phyloP scores from a whole-genome alignment of 2,329 filamentous ascomycete genomes.

The Cryphonectria naterciae region DNA sequence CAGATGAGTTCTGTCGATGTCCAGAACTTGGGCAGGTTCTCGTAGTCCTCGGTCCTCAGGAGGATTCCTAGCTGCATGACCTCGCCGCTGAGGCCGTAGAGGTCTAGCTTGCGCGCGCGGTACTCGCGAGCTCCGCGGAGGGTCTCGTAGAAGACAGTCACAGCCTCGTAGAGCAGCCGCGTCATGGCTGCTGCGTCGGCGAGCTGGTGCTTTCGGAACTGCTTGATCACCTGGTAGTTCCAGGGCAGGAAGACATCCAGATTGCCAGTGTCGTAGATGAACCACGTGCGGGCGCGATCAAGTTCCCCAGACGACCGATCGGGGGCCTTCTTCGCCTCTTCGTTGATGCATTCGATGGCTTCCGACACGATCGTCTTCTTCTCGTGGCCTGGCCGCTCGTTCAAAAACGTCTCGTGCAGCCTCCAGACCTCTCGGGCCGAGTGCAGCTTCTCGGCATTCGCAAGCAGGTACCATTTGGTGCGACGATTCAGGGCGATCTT shows the following conservation, averaged over 20 bases:
- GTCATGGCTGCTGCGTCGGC: constrained; percentile 60
- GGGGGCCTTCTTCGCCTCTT: constrained; percentile 73
- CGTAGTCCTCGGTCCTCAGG: constrained; percentile 57
- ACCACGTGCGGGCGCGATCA: constrained; percentile 84
- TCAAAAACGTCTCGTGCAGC: constrained; percentile 71
- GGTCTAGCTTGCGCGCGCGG: constrained; percentile 67
- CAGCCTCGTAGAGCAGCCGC: constrained; percentile 68
- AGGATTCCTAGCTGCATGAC: constrained; percentile 68
- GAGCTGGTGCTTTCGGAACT: constrained; percentile 66
- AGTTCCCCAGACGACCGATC: constrained; percentile 69
- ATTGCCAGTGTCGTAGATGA: constrained; percentile 73
- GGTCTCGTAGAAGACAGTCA: constrained; percentile 68
- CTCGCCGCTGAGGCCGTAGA: constrained; percentile 76
- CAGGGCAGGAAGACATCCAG: constrained; percentile 78
- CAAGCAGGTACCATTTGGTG: constrained; percentile 81
- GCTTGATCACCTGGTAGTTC: constrained; percentile 76
- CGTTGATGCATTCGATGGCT: constrained; percentile 75
- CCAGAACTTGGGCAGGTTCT: constrained; percentile 80
- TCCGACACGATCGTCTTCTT: constrained; percentile 74
- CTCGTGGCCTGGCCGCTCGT: constrained; percentile 60
- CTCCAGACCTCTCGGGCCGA: constrained; percentile 82
- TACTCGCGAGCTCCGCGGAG: constrained; percentile 72
- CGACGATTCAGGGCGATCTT: constrained; percentile 67
- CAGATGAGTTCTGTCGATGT: constrained; percentile 71
- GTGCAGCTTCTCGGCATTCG: constrained; percentile 87